These are phyloP conservation scores for Tetrapisispora fleetii DNA, from an alignment of 805 yeast genomes.

Conservation along the genomic window DNA sequence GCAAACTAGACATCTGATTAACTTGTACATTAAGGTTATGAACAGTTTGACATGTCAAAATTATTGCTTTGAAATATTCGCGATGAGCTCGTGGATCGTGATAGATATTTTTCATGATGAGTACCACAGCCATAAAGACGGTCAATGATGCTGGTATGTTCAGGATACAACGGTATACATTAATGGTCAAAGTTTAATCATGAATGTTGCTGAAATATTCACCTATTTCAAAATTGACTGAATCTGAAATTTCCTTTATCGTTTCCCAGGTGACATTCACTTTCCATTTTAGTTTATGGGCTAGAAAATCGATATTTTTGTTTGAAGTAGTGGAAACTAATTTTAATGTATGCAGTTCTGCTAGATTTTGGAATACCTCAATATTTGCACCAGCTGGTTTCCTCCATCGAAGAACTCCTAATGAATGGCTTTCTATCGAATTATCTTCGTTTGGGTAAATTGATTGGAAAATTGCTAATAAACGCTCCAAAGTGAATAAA, in stretches of 20 bases:
- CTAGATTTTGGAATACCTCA: slow-evolving; percentile 46
- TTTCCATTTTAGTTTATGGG: slow-evolving; percentile 67
- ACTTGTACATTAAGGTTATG: no score
- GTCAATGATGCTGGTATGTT: no score
- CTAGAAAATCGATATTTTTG: slow-evolving; percentile 43
- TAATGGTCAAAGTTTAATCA: slow-evolving; percentile 3
- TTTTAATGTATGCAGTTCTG: slow-evolving; percentile 49
- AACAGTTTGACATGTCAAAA: no score
- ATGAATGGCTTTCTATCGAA: slow-evolving; percentile 9
- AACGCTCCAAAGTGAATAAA: slow-evolving; percentile 65
- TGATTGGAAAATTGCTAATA: slow-evolving; percentile 70
- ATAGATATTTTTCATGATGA: no score
- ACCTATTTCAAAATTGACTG: slow-evolving; percentile 55
- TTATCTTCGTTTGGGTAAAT: slow-evolving; percentile 38
- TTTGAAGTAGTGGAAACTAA: slow-evolving; percentile 35
- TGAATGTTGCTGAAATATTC: slow-evolving; percentile 38
- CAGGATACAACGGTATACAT: no score
- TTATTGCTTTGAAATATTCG: no score
- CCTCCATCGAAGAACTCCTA: slow-evolving; percentile 14
- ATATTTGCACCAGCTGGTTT: slow-evolving; percentile 32
- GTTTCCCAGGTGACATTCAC: slow-evolving; percentile 64
- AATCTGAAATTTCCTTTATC: slow-evolving; percentile 49
- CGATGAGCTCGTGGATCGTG: no score
- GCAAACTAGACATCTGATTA: no score
- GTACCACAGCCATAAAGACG: no score